phyloP scores from a whole-genome alignment of 2,329 filamentous ascomycete genomes.

The Basipetospora chlamydospora region DNA sequence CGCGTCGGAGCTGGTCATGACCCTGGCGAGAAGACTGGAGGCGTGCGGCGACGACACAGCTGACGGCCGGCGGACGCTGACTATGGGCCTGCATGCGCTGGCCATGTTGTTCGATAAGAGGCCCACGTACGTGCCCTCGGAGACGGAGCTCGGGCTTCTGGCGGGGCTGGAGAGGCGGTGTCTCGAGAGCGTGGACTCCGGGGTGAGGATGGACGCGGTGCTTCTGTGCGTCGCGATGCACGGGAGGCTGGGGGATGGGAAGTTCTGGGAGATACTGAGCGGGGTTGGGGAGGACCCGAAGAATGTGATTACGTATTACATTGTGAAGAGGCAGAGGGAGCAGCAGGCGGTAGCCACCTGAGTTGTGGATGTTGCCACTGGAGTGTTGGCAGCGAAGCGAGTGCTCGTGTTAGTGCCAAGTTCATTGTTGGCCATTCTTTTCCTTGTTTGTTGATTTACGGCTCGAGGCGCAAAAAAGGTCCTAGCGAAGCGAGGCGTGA shows the following conservation, averaged over 20 bases:
- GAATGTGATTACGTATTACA: conserved; percentile 68
- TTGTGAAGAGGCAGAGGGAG: conserved; percentile 55
- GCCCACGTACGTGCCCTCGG: conserved; percentile 29
- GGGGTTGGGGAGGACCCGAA: conserved; percentile 56
- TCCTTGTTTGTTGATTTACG: no score
- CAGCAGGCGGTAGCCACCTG: conserved; percentile 5
- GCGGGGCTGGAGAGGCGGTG: conserved; percentile 38
- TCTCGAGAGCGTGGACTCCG: conserved; percentile 45
- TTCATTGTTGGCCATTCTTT: no score
- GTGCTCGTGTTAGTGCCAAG: no score
- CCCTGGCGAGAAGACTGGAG: conserved; percentile 34
- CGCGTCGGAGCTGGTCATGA: conserved; percentile 41
- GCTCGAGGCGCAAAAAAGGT: no score
- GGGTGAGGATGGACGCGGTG: conserved; percentile 60
- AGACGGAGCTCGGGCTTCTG: conserved; percentile 36
- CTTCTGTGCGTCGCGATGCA: conserved; percentile 65
- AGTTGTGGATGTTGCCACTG: neutral
- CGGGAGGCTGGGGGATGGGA: conserved; percentile 39
- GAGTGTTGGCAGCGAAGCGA: no score
- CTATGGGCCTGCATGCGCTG: conserved; percentile 50
- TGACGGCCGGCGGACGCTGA: conserved; percentile 37
- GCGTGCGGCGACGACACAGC: conserved; percentile 23
- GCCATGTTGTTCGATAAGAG: conserved; percentile 41
- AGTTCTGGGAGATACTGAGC: conserved; percentile 55
- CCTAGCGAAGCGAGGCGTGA: no score